Evolutionary conservation across 2,329 filamentous ascomycete genomes (phyloP).

Genomic region (Microdochium nivale): DNA sequence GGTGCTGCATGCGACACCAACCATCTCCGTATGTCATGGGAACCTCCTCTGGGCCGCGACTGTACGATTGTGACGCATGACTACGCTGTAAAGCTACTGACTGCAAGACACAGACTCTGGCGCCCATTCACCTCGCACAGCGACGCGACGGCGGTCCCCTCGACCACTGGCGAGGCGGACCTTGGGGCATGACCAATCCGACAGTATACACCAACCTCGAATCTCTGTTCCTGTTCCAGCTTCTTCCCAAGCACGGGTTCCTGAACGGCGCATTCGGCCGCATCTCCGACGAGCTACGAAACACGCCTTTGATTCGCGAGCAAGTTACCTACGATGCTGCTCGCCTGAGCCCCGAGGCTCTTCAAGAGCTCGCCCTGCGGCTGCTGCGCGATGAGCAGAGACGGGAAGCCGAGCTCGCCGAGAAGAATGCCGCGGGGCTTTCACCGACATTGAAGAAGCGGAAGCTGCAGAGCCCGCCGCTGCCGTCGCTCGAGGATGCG

Average conservation of each 20-base stretch:
- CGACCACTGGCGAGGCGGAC: constrained; percentile 46
- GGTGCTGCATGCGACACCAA: neutral
- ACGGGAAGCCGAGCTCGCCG: constrained; percentile 33
- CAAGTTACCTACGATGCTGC: constrained; percentile 63
- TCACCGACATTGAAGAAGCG: constrained; percentile 61
- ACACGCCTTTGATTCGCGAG: constrained; percentile 63
- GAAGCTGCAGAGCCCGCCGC: constrained; percentile 58
- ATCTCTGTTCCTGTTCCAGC: constrained; percentile 77
- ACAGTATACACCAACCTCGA: constrained; percentile 76
- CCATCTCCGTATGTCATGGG: neutral
- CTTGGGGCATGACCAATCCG: constrained; percentile 46
- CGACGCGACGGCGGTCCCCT: constrained; percentile 41
- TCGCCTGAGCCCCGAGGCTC: constrained; percentile 67
- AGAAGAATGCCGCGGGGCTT: constrained; percentile 33
- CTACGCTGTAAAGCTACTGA: neutral
- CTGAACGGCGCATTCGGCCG: constrained; percentile 57
- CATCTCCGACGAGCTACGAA: constrained; percentile 67
- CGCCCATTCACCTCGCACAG: constrained; percentile 45
- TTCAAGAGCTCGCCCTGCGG: constrained; percentile 70
- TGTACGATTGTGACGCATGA: neutral
- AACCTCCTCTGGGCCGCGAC: neutral
- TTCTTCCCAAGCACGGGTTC: constrained; percentile 59
- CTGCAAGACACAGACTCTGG: constrained; percentile 31
- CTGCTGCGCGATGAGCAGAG: constrained; percentile 67
- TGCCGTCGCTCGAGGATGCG: constrained; percentile 59